A percentile compares a stretch with the other conserved stretches of the same genome.
These are phyloP conservation scores for Eucalyptus erythrocorys DNA, from an alignment of 345 rosid genomes.

Conservation along the genomic window DNA sequence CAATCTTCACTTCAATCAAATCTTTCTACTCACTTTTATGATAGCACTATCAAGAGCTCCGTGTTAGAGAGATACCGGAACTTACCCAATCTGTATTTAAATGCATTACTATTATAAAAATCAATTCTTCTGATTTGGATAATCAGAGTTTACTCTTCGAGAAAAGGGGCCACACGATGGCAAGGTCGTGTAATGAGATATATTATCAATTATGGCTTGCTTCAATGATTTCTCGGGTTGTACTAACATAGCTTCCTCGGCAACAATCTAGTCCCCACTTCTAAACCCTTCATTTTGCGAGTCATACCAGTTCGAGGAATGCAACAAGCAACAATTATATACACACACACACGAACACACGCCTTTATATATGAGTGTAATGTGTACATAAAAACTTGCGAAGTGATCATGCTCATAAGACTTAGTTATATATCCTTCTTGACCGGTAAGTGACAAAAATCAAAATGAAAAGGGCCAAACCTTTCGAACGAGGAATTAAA, in stretches of 20 bases:
- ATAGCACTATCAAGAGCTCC: neutral
- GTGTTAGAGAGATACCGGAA: neutral
- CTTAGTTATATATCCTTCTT: neutral
- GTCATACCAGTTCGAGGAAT: constrained; percentile 38
- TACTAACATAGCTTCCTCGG: constrained; percentile 43
- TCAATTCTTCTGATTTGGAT: neutral
- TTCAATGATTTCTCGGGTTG: constrained; percentile 40
- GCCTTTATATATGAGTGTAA: too few species aligned
- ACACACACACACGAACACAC: too few species aligned
- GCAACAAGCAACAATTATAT: neutral
- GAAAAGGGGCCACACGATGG: neutral
- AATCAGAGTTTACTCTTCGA: neutral
- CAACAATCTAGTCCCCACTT: constrained; percentile 32
- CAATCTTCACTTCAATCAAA: neutral
- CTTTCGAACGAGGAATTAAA: neutral
- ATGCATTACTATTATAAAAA: neutral
- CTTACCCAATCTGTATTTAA: neutral
- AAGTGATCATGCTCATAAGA: neutral
- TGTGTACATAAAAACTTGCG: too few species aligned
- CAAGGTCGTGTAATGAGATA: constrained; percentile 13
- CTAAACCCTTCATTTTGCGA: neutral
- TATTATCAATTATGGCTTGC: constrained; percentile 10
- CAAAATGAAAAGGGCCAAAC: neutral
- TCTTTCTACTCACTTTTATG: neutral
- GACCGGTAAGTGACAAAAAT: neutral